Base-by-base conservation (phyloP, 2,329 filamentous ascomycete genomes). In the Penicillium sp. region DNA sequence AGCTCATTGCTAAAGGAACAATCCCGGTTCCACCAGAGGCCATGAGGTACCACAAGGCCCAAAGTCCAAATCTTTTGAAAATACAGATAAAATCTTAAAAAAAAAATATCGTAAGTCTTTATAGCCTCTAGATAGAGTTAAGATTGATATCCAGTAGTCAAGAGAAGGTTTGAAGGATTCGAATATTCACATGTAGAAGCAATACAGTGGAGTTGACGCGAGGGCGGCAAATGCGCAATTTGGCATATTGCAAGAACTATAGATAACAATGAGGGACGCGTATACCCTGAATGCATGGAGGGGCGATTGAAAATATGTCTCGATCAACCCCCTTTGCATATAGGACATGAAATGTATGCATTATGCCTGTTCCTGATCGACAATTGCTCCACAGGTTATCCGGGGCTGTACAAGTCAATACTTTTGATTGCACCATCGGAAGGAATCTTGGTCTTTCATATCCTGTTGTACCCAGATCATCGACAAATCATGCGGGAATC, bases 1-100 rank as follows among this genome's bases (percentile, higher is more conserved):
- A 61, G 55, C 56, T 59, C 48, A 53, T 58, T 60, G 53, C 7
- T 44, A 58, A 62, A 60, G 47, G 46, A 52, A 60, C 11, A n/a
- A 46, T 60, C 35, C 52, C 46, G 57, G 61, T 62, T 63, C 47
- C 61, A 60, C 59, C 31, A 33, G 49, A 45, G 27, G 24, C 45
- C 24, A 56, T 50, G 41, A 62, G 55, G 59, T 60, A 55, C 52
- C 57, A 63, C 61, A 62, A 50, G 47, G 27, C 11, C 21, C 27
- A 22, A 29, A 33, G 27, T 5, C 21, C 27, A 16, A 47, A 51
- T n/a, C 14, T 13, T 6, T 33, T 33, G 31, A 33, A 6, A 31
- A 16, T 33, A 7, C 22, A 14, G 13, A 35, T 5, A 22, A 16
- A 33, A 16, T 33, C 31, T 2, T 11, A 33, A 33, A 29, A 0